Evolutionary conservation across 2,329 filamentous ascomycete species (phyloP).

Genomic region (Neopestalotiopsis clavispora): DNA sequence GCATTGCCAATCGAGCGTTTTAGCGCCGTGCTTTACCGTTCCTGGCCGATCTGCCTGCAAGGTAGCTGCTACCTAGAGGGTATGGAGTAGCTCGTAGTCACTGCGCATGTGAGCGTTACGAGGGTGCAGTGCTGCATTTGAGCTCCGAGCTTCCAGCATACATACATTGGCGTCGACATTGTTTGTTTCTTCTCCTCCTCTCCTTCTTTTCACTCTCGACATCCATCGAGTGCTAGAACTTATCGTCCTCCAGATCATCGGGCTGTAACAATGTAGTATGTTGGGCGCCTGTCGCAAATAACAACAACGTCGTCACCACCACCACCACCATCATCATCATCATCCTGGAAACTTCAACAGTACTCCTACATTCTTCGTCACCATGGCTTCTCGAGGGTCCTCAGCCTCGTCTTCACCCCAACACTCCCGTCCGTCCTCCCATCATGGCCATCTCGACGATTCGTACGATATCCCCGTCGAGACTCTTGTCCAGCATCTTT

Average conservation of each 20-base stretch:
- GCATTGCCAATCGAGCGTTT: slow-evolving; percentile 10
- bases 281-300: slow-evolving; percentile 11
- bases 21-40: slow-evolving; percentile 12
- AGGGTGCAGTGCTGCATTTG: background rate
- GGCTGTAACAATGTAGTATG: slow-evolving; percentile 20
- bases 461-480: slow-evolving; percentile 63
- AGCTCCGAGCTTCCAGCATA: slow-evolving; percentile 4
- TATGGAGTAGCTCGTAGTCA: background rate
- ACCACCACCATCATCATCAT: background rate
- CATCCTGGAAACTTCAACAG: slow-evolving; percentile 14
- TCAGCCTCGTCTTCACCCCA: slow-evolving; percentile 27
- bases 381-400: slow-evolving; percentile 20
- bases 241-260: background rate
- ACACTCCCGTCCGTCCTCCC: slow-evolving; percentile 29
- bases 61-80: background rate
- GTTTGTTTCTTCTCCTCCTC: background rate
- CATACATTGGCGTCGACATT: background rate
- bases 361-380: slow-evolving; percentile 9
- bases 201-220: background rate
- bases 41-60: slow-evolving; percentile 8
- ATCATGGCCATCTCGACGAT: slow-evolving; percentile 40
- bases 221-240: background rate
- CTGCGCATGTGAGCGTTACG: background rate
- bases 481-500: slow-evolving; percentile 80
- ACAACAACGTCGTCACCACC: background rate